Conservation (phyloP, 345 rosid species). For the Corchorus capsularis region DNA sequence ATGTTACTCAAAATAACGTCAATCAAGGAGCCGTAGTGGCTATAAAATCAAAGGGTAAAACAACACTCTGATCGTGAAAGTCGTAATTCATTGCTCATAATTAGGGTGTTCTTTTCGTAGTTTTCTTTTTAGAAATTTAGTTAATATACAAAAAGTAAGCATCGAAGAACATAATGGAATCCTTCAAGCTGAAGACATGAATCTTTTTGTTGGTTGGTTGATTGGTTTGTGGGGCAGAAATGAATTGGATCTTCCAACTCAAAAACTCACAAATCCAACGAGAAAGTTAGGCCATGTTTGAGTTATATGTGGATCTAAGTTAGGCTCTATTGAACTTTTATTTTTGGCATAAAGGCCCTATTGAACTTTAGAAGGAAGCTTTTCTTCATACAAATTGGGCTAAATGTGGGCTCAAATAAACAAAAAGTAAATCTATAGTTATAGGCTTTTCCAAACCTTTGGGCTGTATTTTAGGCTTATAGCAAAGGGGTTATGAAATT, state of each 20-base stretch:
- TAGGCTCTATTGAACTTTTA: too few species aligned
- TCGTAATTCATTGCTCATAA: not conserved
- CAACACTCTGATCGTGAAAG: not conserved
- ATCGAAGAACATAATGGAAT: not conserved
- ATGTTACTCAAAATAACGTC: conserved; percentile 19
- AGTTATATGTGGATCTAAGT: not conserved
- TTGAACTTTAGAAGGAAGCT: too few species aligned
- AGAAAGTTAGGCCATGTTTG: not conserved
- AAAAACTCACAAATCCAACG: not conserved
- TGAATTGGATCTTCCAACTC: not conserved
- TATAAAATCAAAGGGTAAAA: not conserved
- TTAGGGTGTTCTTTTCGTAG: not conserved
- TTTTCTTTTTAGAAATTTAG: not conserved
- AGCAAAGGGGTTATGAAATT: too few species aligned
- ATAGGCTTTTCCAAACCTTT: not conserved
- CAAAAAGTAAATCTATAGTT: too few species aligned
- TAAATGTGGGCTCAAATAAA: not conserved
- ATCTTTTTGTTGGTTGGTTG: not conserved
- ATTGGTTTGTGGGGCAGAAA: not conserved
- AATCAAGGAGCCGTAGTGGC: conserved; percentile 28
- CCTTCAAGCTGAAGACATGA: not conserved
- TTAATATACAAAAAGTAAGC: not conserved
- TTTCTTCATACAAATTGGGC: not conserved
- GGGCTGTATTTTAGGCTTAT: not conserved
- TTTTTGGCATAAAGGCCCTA: too few species aligned